These are phyloP conservation scores for Chamaenerion angustifolium DNA, from an alignment of 345 rosid species.

Conservation along the genomic window DNA sequence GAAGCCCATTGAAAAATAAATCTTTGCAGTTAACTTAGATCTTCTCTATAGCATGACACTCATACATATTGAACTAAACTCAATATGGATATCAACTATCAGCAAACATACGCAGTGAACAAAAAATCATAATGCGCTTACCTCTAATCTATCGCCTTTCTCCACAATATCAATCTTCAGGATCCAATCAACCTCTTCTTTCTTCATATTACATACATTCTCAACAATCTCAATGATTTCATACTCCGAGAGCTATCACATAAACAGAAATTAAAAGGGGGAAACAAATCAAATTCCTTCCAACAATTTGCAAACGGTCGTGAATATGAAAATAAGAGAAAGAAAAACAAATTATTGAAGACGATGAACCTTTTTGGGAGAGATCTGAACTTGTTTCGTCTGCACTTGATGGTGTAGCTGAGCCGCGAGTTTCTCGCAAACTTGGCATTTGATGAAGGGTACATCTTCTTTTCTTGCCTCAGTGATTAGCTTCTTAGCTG, in stretches of 20 bases:
- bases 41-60: no score
- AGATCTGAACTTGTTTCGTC: conserved; percentile 67
- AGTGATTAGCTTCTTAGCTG: conserved; percentile 39
- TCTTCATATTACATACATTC: conserved; percentile 91
- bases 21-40: no score
- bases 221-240: conserved; percentile 88
- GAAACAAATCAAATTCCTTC: background rate
- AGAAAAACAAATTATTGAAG: conserved; percentile 7
- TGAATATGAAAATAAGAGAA: background rate
- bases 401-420: conserved; percentile 48
- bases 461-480: conserved; percentile 74
- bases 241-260: conserved; percentile 61
- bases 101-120: background rate
- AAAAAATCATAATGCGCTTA: conserved; percentile 7
- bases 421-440: conserved; percentile 71
- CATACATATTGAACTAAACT: no score
- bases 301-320: background rate
- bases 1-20: no score
- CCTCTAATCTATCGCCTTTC: conserved; percentile 62
- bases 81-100: no score
- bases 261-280: conserved; percentile 2
- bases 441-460: conserved; percentile 80
- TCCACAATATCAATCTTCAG: conserved; percentile 77
- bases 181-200: conserved; percentile 97
- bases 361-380: conserved; percentile 60